phyloP scores from a whole-genome alignment of 768 basidiomycete genomes.

The Pisolithus sp. region DNA sequence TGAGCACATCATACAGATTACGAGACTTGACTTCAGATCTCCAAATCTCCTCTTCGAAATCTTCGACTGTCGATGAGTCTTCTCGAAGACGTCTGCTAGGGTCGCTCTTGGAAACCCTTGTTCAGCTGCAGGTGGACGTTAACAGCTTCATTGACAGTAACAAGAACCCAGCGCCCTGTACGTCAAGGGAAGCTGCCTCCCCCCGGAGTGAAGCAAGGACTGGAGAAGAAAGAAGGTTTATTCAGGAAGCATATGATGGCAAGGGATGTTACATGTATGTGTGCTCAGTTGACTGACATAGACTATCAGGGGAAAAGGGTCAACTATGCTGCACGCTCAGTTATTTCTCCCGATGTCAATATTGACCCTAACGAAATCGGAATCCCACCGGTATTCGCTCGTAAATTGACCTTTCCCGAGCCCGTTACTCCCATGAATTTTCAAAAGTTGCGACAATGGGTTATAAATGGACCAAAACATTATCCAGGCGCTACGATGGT shows the following conservation, averaged over 20 bases:
- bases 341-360: conserved; percentile 98
- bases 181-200: conserved; percentile 88
- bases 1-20: conserved; percentile 74
- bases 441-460: conserved; percentile 78
- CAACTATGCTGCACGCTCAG: conserved; percentile 98
- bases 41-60: conserved; percentile 54
- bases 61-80: conserved; percentile 43
- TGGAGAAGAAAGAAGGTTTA: conserved; percentile 98
- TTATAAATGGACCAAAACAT: conserved; percentile 81
- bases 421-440: conserved; percentile 92
- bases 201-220: conserved; percentile 87
- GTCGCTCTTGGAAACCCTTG: conserved; percentile 68
- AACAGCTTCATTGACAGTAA: conserved; percentile 96
- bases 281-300: neutral
- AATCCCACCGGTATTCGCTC: conserved; percentile 94
- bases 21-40: conserved; percentile 71
- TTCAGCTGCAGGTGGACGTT: conserved; percentile 90
- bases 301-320: conserved; percentile 87
- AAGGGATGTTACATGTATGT: conserved; percentile 16
- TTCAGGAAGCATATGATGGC: conserved; percentile 99
- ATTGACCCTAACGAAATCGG: conserved; percentile 99
- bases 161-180: conserved; percentile 84
- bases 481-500: conserved; percentile 95
- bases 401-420: conserved; percentile 95
- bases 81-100: conserved; percentile 54